Conservation (phyloP, 1,284 basidiomycete species). For the Trametes sp. region DNA sequence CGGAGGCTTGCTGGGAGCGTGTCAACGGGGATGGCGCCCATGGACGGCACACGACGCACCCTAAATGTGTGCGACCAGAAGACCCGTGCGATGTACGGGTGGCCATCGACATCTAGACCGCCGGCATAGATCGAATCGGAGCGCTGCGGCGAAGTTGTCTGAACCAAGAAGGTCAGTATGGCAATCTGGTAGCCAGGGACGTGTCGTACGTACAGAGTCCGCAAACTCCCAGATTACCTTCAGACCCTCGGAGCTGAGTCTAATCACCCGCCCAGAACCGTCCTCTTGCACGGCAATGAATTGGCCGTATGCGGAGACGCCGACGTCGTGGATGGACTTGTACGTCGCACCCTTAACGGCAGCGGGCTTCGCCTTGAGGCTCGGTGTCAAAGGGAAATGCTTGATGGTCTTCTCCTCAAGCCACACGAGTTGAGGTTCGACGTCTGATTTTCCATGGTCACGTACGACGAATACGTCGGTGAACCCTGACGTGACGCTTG, state of each 20-base stretch:
- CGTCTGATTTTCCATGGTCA: slow-evolving; percentile 32
- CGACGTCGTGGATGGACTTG: slow-evolving; percentile 61
- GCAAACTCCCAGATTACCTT: slow-evolving; percentile 64
- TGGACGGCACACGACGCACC: slow-evolving; percentile 50
- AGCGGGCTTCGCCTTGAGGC: slow-evolving; percentile 58
- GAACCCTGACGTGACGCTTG: slow-evolving; percentile 58
- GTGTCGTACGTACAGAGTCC: slow-evolving; percentile 54
- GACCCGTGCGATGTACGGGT: slow-evolving; percentile 71
- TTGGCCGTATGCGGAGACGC: slow-evolving; percentile 54
- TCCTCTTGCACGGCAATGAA: slow-evolving; percentile 62
- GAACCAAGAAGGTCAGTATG: slow-evolving; percentile 16
- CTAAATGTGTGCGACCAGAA: slow-evolving; percentile 72
- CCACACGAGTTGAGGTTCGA: slow-evolving; percentile 66
- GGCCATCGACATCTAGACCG: slow-evolving; percentile 62
- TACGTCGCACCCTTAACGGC: slow-evolving; percentile 53
- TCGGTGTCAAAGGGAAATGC: slow-evolving; percentile 60
- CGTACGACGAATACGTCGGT: slow-evolving; percentile 52
- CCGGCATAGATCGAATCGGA: slow-evolving; percentile 67
- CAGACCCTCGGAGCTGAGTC: slow-evolving; percentile 53
- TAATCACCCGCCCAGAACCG: slow-evolving; percentile 64
- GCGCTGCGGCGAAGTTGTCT: slow-evolving; percentile 50
- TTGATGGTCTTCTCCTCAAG: slow-evolving; percentile 66
- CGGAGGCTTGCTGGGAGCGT: slow-evolving; percentile 50
- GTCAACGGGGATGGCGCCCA: slow-evolving; percentile 2
- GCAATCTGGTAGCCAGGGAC: slow-evolving; percentile 12